Base-by-base conservation (phyloP, 345 rosid genomes). In the Hibiscus tridactylites region DNA sequence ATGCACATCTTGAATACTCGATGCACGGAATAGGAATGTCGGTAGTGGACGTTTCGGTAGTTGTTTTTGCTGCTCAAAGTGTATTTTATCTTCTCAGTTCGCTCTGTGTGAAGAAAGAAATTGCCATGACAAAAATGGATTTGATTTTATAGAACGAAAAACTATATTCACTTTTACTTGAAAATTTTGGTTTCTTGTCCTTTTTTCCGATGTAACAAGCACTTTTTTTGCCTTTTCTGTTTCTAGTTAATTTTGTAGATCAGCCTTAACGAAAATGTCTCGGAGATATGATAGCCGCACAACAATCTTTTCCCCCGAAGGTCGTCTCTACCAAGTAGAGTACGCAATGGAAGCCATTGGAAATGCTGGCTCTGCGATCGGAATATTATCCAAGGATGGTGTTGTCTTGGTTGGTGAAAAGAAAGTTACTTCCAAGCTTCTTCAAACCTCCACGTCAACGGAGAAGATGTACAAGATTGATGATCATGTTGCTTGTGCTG, bases 261-360 rank as follows among this genome's bases (percentile, higher is more conserved):
- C 7, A 71, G 56, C 65, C n/a, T 4, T 58, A 26, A 59, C 53
- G 1, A 53, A 42, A 83, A 93, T 94, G 97, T 91, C 98, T 79
- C 88, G 98, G 62, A 91, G 98, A 83, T 94, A 90, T 74, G 98
- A 94, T 86, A 94, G 98, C 80, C 96, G 98, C 65, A 94, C 98
- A 4, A 94, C 98, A 39, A 94, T 94, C 79, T 94, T 94, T 87
- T 94, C 98, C 57, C 98, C 98, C 5, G 98, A 94, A 84, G 98
- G 97, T 29, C 97, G 98, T 77, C 97, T 94, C 54, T 94, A 94
- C 82, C 98, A 94, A 76, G 98, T 94, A 9, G 98, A 94, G 80
- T 94, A 90, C 64, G 98, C 98, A 26, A 91, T 94, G 98, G 98
- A 94, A 75, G 98, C 97, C 73, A 94, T 94, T 60, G 98, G 98